A percentile compares a stretch with the other conserved stretches of the same genome.
These are phyloP conservation scores for Wickerhamiella brachini DNA, from an alignment of 805 yeast species.

Conservation along the genomic window DNA sequence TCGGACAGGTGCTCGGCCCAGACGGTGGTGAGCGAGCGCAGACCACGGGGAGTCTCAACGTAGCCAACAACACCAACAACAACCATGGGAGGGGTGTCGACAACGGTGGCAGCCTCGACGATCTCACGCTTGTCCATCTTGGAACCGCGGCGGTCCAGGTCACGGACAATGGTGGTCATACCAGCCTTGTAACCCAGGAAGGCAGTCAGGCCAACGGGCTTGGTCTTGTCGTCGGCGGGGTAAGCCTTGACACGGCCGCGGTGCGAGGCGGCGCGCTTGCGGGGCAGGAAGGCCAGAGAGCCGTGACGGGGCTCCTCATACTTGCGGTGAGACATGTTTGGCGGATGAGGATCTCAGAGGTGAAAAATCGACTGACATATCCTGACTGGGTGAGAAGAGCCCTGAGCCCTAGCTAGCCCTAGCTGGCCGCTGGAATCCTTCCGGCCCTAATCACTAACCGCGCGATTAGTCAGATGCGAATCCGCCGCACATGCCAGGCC, in stretches of 20 bases:
- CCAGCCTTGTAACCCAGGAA: slow-evolving; percentile 99
- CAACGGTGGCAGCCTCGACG: slow-evolving; percentile 98
- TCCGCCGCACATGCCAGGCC: too few species aligned
- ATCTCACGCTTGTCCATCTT: slow-evolving; percentile 99
- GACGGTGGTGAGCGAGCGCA: slow-evolving; percentile 98
- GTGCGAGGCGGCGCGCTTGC: slow-evolving; percentile 98
- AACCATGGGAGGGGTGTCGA: slow-evolving; percentile 98
- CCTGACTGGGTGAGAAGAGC: not conserved
- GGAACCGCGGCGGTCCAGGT: slow-evolving; percentile 99
- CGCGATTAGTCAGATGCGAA: too few species aligned
- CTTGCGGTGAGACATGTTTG: slow-evolving; percentile 97
- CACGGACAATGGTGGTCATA: slow-evolving; percentile 99
- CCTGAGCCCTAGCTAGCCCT: too few species aligned
- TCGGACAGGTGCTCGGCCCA: slow-evolving; percentile 99
- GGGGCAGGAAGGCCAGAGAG: slow-evolving; percentile 97
- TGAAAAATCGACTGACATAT: not conserved
- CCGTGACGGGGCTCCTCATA: slow-evolving; percentile 99
- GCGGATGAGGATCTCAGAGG: not conserved
- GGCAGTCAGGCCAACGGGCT: slow-evolving; percentile 98
- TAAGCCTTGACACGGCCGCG: slow-evolving; percentile 98
- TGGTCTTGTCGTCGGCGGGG: slow-evolving; percentile 97
- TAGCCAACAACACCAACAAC: slow-evolving; percentile 99
- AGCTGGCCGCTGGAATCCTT: too few species aligned
- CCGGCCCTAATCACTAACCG: too few species aligned
- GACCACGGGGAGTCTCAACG: slow-evolving; percentile 99